Evolutionary conservation across 345 rosid species (phyloP).

Genomic region (Balakata baccata): DNA sequence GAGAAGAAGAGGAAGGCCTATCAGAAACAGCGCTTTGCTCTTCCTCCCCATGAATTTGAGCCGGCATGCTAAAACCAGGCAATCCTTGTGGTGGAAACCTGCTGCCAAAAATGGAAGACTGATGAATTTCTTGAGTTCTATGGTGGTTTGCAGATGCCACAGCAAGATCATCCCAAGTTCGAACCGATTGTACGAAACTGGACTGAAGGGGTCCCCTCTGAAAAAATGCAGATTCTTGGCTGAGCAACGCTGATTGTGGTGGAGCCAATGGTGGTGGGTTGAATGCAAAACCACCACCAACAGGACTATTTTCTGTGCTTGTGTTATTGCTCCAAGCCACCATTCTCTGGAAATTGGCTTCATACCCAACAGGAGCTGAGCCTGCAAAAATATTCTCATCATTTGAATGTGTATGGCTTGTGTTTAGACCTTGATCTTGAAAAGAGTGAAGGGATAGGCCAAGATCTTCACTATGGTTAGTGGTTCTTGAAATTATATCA

Average conservation of each 20-base stretch:
- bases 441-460: constrained; percentile 63
- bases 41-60: constrained; percentile 48
- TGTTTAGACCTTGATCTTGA: constrained; percentile 31
- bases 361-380: constrained; percentile 33
- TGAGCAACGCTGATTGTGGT: constrained; percentile 37
- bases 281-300: background rate
- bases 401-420: constrained; percentile 21
- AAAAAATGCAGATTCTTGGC: constrained; percentile 40
- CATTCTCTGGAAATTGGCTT: constrained; percentile 47
- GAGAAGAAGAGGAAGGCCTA: constrained; percentile 51
- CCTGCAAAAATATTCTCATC: constrained; percentile 13
- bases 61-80: constrained; percentile 48
- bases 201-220: constrained; percentile 91
- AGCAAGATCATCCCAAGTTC: constrained; percentile 51
- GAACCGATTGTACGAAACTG: constrained; percentile 55
- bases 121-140: constrained; percentile 47
- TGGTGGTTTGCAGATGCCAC: constrained; percentile 39
- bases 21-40: constrained; percentile 38
- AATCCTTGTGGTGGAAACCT: constrained; percentile 53
- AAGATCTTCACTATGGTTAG: constrained; percentile 50
- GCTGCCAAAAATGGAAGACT: constrained; percentile 40
- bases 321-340: constrained; percentile 40
- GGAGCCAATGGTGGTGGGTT: constrained; percentile 31
- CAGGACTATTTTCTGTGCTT: too few relatives aligned
- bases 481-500: constrained; percentile 45